These are phyloP conservation scores for Cymbopogon flexuosus DNA, from an alignment of 202 grass and related monocot species.

Conservation along the genomic window DNA sequence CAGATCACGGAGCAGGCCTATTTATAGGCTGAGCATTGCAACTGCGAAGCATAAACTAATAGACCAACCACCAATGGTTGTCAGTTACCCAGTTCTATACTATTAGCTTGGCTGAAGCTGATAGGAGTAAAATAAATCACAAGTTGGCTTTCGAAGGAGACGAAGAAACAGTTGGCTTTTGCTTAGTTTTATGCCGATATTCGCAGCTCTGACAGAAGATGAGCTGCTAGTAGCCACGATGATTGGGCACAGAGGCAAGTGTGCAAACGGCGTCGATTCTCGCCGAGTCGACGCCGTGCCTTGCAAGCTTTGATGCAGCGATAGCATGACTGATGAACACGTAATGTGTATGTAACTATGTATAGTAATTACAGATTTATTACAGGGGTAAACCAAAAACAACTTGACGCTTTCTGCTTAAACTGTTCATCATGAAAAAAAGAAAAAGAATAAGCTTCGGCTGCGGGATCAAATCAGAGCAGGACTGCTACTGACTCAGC, in stretches of 20 bases:
- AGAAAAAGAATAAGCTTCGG: background rate
- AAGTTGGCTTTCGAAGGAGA: slow-evolving; percentile 12
- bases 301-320: background rate
- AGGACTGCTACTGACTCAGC: background rate
- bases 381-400: too few species aligned
- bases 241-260: background rate
- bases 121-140: slow-evolving; percentile 5
- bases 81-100: background rate
- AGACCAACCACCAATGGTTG: background rate
- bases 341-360: too few species aligned
- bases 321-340: background rate
- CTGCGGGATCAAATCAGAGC: background rate
- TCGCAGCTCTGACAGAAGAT: background rate
- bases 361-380: too few species aligned
- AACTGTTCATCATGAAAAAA: background rate
- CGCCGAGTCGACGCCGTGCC: background rate
- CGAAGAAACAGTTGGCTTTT: slow-evolving; percentile 28
- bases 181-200: background rate
- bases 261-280: slow-evolving; percentile 35
- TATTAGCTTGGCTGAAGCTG: background rate
- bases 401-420: background rate
- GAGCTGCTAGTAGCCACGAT: background rate
- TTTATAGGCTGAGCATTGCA: slow-evolving; percentile 30
- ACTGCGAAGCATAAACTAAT: slow-evolving; percentile 1
- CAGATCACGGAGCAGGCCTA: background rate